Conservation (phyloP, 768 basidiomycete genomes). For the Phallus indusiatus region DNA sequence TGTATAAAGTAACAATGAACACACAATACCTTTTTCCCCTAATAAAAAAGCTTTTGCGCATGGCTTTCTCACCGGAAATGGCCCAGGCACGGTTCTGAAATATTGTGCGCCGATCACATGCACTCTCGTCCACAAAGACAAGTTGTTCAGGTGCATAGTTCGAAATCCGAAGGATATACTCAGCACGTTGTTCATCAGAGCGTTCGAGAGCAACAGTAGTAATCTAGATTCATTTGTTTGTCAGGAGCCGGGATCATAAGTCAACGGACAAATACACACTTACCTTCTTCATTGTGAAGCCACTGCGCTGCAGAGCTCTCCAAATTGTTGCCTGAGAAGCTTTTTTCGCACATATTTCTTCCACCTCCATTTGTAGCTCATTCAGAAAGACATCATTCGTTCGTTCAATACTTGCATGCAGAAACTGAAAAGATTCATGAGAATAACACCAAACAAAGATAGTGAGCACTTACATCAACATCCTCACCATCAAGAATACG, state of each 20-base stretch:
- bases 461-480: too few relatives aligned
- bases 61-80: slow-evolving; percentile 2
- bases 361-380: slow-evolving; percentile 12
- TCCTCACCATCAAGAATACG: too few relatives aligned
- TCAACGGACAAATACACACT: neutral
- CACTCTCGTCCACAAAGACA: slow-evolving; percentile 14
- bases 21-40: slow-evolving; percentile 15
- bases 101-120: slow-evolving; percentile 5
- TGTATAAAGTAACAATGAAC: neutral
- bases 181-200: slow-evolving; percentile 10
- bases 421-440: too few relatives aligned
- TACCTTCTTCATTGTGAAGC: slow-evolving; percentile 18
- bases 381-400: slow-evolving; percentile 7
- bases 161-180: slow-evolving; percentile 8
- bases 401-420: neutral
- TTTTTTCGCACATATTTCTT: slow-evolving; percentile 3
- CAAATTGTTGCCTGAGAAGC: slow-evolving; percentile 12
- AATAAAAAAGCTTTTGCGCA: slow-evolving; percentile 12
- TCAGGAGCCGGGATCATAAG: neutral
- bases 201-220: slow-evolving; percentile 12
- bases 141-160: slow-evolving; percentile 11
- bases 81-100: slow-evolving; percentile 11
- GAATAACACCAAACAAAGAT: too few relatives aligned
- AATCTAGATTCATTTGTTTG: slow-evolving; percentile 3
- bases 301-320: slow-evolving; percentile 13